Percentiles rank a stretch among this genome's conserved stretches.
phyloP scores from a whole-genome alignment of 2,329 filamentous ascomycete species.

The Bipolaris bicolor region DNA sequence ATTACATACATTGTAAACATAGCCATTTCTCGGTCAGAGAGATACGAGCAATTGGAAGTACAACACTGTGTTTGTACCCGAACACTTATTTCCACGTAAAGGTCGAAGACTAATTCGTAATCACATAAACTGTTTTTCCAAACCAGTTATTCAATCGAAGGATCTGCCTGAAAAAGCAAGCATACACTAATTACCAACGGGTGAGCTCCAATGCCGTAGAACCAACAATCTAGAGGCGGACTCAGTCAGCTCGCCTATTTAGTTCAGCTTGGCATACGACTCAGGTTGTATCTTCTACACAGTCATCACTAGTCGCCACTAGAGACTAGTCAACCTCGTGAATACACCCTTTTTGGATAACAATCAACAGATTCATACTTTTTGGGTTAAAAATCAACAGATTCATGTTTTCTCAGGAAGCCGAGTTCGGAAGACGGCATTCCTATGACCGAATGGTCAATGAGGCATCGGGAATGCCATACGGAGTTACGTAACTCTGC shows the following conservation, averaged over 20 bases:
- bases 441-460: background rate
- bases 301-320: background rate
- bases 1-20: too few relatives aligned
- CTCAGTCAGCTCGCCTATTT: background rate
- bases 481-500: background rate
- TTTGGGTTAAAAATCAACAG: background rate
- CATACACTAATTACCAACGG: background rate
- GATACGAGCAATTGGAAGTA: too few relatives aligned
- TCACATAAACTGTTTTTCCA: too few relatives aligned
- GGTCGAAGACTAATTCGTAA: too few relatives aligned
- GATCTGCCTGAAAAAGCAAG: too few relatives aligned
- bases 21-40: too few relatives aligned
- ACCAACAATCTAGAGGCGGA: background rate
- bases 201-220: background rate
- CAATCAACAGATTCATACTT: too few relatives aligned
- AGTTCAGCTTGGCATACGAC: background rate
- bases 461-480: background rate
- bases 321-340: background rate
- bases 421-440: background rate
- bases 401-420: background rate
- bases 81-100: too few relatives aligned
- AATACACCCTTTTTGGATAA: background rate
- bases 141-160: background rate
- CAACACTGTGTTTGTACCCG: too few relatives aligned
- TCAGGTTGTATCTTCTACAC: background rate